These are phyloP conservation scores for Mortierella sp. DNA, from an alignment of 371 early-diverging fungal genomes.

Conservation along the genomic window DNA sequence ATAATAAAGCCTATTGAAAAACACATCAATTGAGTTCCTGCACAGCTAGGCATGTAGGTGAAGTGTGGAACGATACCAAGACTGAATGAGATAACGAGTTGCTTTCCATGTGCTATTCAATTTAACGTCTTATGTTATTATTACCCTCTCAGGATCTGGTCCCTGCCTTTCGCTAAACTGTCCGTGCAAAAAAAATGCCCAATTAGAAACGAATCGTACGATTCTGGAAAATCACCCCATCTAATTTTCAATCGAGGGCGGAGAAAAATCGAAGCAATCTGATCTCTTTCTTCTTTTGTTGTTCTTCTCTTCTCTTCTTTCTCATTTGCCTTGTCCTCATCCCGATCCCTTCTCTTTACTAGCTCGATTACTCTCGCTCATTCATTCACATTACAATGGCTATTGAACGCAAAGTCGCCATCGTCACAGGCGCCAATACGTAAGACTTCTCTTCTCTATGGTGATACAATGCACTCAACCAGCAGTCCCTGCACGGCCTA, in stretches of 20 bases:
- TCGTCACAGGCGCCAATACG: slow-evolving; percentile 78
- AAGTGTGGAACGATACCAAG: not conserved
- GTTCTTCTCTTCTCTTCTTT: not conserved
- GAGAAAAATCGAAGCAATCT: not conserved
- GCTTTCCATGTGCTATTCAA: not conserved
- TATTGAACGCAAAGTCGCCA: slow-evolving; percentile 55
- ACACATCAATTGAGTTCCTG: not conserved
- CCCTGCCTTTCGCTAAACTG: too few species aligned
- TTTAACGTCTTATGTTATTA: too few species aligned
- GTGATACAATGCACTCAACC: not conserved
- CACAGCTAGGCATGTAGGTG: not conserved
- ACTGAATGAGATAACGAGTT: not conserved
- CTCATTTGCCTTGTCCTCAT: not conserved
- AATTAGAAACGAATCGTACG: too few species aligned
- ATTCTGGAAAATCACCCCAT: slow-evolving; percentile 5
- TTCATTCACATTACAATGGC: not conserved
- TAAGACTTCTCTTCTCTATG: not conserved
- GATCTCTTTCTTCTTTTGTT: not conserved
- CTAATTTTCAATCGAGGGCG: not conserved
- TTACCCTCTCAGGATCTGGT: too few species aligned
- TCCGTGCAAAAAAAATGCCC: too few species aligned
- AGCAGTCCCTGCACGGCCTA: not conserved
- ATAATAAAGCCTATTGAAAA: slow-evolving; percentile 8
- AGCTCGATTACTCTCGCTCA: not conserved
- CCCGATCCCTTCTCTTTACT: not conserved